Base-by-base conservation (phyloP, 257 asterid genomes). In the Petunia axillaris region DNA sequence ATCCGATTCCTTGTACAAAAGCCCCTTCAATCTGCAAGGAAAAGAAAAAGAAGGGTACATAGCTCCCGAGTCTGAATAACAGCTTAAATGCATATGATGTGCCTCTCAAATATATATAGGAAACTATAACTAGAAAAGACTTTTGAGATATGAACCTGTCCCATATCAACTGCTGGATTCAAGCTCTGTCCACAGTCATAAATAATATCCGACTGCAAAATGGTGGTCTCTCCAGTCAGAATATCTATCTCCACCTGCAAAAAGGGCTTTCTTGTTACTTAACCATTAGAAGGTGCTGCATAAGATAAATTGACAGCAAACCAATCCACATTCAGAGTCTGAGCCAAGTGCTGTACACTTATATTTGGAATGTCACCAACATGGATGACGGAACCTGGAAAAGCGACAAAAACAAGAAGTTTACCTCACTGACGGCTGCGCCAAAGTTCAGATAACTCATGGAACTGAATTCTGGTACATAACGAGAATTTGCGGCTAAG, bases 151-250 rank as follows among this genome's bases (percentile, higher is more conserved):
- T 41, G n/a, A 81, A 89, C 97, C 96, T 92, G 97, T 81, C 96
- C 97, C 87, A 93, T 75, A 88, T 93, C 96, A 41, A 93, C 88
- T 5, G 93, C 94, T 8, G 96, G 94, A 55, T 91, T 93, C 91
- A 93, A 64, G 91, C 96, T 93, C 86, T 90, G 97, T 63, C 97
- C 97, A 55, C 93, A 93, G 81, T 93, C 97, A 76, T 93, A 93
- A 58, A 90, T 84, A 38, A 93, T 91, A 83, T 91, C 92, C 11
- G 92, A 75, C 82, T 82, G 84, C 84, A 91, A 70, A 75, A 90
- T 81, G 76, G 79, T 84, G 13, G 93, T 86, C 74, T 90, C 91
- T 82, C 97, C 94, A 0, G 96, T 87, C 57, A 91, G 85, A 75
- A 90, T 67, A 77, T 89, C 86, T 62, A 92, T 83, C 88, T 91